Evolutionary conservation across 164 flowering plant genomes (phyloP), one percentile per base, ranked within the genome.

Genomic region (Chimonanthus salicifolius): DNA sequence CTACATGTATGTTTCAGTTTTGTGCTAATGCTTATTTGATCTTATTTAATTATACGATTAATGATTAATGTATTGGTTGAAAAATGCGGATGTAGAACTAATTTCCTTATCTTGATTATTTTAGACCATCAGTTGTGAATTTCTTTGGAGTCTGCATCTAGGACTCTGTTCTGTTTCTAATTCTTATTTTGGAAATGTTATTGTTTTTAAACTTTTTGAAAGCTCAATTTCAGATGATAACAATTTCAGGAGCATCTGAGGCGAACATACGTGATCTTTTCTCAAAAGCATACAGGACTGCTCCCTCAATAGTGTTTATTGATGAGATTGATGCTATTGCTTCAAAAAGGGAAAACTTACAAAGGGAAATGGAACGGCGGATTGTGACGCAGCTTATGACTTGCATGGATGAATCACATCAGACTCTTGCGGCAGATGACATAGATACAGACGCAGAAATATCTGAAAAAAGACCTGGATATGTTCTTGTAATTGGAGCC

Each of bases 281-380:
- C 79, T 68, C 87, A 3, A 95, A 95, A 82, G 99, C 99, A n/a
- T 80, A 87, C 72, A 84, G 90, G 81, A 92, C 94, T 72, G 94
- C 99, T 49, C 99, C 99, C 3, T 92, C 98, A 18, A 90, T 95
- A 73, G 82, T 95, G 10, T 95, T 95, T 73, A 95, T 95, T 75
- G 99, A 95, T 83, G 99, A 95, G 80, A 95, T 95, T 81, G 99
- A 95, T 81, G 94, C 97, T 3, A 92, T 95, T 82, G 99, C 90
- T 74, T 84, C 97, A 7, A 92, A 95, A 80, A 88, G 99, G 80
- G 99, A 89, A 77, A 89, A 86, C 68, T 76, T 88, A 33, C 97
- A 93, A 71, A 86, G 92, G 77, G 98, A 89, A 79, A 90, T 93
- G 98, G 98, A 89, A 77, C 74, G 85, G 3, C 85, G 98, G 13